phyloP scores from a whole-genome alignment of 306 rosid genomes.

The Inga leiocalycina region DNA sequence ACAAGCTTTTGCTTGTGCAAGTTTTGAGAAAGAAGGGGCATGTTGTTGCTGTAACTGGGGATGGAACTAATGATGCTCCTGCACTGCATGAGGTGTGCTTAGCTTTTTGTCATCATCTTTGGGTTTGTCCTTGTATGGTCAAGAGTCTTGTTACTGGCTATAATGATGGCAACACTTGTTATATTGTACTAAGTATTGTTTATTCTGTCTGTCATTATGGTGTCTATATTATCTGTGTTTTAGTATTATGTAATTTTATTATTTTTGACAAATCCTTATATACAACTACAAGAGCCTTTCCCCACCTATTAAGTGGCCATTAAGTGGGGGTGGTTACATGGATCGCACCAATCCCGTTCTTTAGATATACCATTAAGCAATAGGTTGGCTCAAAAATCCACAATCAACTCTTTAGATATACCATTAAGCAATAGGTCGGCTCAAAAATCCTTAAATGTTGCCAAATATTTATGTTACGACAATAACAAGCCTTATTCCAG shows the following conservation, averaged over 20 bases:
- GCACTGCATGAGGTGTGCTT: constrained; percentile 82
- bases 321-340: background rate
- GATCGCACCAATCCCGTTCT: background rate
- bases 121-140: background rate
- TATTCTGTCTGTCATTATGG: constrained; percentile 9
- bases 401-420: background rate
- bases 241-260: background rate
- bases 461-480: background rate
- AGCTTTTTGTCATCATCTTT: constrained; percentile 9
- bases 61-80: constrained; percentile 95
- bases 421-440: background rate
- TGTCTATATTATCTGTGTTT: background rate
- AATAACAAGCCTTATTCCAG: background rate
- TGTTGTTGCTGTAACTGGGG: constrained; percentile 93
- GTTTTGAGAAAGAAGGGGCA: constrained; percentile 75
- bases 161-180: background rate
- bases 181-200: constrained; percentile 8
- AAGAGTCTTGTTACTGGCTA: background rate
- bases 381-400: background rate
- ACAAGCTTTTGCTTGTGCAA: constrained; percentile 94
- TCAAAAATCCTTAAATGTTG: background rate
- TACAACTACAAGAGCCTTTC: background rate
- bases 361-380: background rate
- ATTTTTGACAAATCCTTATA: background rate
- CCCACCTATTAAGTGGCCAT: background rate